These are phyloP conservation scores for Botryococcus braunii DNA, from an alignment of 163 green algal genomes.

Conservation along the genomic window DNA sequence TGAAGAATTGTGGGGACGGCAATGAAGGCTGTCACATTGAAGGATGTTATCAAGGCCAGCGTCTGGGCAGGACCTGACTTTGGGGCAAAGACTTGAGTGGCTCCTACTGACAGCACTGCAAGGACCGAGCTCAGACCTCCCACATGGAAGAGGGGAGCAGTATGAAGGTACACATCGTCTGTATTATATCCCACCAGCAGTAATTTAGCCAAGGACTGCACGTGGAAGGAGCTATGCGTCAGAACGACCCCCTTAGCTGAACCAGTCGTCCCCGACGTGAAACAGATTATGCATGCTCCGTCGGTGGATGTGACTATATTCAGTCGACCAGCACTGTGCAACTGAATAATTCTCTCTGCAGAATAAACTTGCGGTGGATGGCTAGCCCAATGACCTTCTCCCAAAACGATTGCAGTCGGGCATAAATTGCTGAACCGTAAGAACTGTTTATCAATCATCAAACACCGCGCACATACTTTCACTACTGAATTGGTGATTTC, in stretches of 20 bases:
- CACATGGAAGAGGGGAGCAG: conserved; percentile 85
- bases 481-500: conserved; percentile 26
- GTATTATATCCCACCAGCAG: conserved; percentile 50
- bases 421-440: no score
- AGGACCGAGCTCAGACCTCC: conserved; percentile 73
- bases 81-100: conserved; percentile 41
- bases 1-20: conserved; percentile 81
- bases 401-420: no score
- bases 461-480: no score
- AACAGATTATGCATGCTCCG: conserved; percentile 55
- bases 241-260: conserved; percentile 57
- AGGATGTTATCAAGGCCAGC: conserved; percentile 20
- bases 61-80: conserved; percentile 8
- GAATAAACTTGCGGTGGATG: no score
- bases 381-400: no score
- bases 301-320: not conserved
- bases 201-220: conserved; percentile 71
- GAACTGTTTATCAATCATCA: not conserved
- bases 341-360: not conserved
- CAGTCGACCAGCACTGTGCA: not conserved
- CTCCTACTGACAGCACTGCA: conserved; percentile 60
- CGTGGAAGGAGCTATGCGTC: conserved; percentile 38
- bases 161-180: conserved; percentile 78
- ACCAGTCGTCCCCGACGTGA: conserved; percentile 75
- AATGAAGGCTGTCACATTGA: conserved; percentile 69